These are phyloP conservation scores for Quambalaria eucalypti DNA, from an alignment of 1,284 basidiomycete species.

Conservation along the genomic window DNA sequence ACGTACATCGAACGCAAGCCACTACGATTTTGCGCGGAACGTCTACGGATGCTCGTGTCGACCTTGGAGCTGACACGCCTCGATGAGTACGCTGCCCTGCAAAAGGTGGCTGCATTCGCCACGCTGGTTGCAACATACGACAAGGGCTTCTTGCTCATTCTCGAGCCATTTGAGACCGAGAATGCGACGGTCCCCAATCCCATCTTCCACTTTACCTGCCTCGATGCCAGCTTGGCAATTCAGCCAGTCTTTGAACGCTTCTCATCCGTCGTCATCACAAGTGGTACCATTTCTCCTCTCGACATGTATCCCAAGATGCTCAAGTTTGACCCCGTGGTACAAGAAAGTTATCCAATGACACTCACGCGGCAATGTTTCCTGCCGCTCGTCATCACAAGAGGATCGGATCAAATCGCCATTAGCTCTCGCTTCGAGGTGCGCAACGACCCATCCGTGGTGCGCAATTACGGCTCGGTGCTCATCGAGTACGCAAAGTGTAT, in stretches of 20 bases:
- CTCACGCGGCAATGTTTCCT: constrained; percentile 91
- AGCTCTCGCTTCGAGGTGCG: constrained; percentile 98
- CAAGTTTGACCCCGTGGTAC: constrained; percentile 91
- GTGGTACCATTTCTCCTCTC: constrained; percentile 91
- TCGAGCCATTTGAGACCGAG: constrained; percentile 98
- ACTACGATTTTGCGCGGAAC: constrained; percentile 92
- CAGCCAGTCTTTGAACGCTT: constrained; percentile 97
- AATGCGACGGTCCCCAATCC: constrained; percentile 98
- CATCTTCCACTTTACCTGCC: constrained; percentile 94
- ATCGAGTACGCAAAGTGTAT: constrained; percentile 96
- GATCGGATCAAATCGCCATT: constrained; percentile 96
- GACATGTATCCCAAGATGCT: constrained; percentile 99
- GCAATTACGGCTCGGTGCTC: constrained; percentile 96
- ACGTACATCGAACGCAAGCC: constrained; percentile 96
- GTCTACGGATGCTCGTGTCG: constrained; percentile 82
- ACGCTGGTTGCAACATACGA: constrained; percentile 97
- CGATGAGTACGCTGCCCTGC: constrained; percentile 82
- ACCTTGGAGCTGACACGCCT: constrained; percentile 82
- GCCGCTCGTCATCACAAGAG: constrained; percentile 94
- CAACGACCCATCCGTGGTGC: constrained; percentile 96
- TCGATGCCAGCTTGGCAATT: constrained; percentile 94
- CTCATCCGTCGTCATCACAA: constrained; percentile 95
- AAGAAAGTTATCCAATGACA: constrained; percentile 97
- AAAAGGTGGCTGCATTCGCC: constrained; percentile 92
- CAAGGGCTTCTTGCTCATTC: constrained; percentile 91